A percentile compares a stretch with the other conserved stretches of the same genome.
phyloP scores from a whole-genome alignment of 2,329 filamentous ascomycete genomes.

The Monilinia vaccinii-corymbosi region DNA sequence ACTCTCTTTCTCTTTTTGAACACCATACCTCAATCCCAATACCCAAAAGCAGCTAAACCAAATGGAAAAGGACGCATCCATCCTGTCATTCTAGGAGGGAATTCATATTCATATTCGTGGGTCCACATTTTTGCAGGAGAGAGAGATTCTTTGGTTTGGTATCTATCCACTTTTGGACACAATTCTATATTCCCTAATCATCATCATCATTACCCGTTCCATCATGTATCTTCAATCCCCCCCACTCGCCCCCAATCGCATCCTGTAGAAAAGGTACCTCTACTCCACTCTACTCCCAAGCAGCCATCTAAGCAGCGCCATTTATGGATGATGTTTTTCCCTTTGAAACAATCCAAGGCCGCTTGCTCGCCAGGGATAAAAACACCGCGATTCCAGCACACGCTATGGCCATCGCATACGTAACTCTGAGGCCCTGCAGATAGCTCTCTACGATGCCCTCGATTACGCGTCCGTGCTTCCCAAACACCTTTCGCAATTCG shows the following conservation, averaged over 20 bases:
- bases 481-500: constrained; percentile 44
- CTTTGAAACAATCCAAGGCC: constrained; percentile 28
- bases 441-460: constrained; percentile 50
- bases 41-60: too few species aligned
- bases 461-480: constrained; percentile 34
- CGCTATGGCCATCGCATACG: constrained; percentile 47
- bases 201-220: neutral
- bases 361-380: constrained; percentile 30
- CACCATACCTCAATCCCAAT: too few species aligned
- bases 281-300: too few species aligned
- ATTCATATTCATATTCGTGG: neutral
- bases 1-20: too few species aligned
- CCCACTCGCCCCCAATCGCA: too few species aligned
- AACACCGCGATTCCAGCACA: constrained; percentile 36
- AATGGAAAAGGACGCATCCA: too few species aligned
- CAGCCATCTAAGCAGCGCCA: constrained; percentile 11
- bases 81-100: too few species aligned
- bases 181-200: neutral
- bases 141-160: neutral
- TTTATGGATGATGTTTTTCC: constrained; percentile 19
- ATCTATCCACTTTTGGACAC: neutral
- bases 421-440: constrained; percentile 54
- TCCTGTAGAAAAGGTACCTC: neutral
- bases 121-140: too few species aligned
- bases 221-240: too few species aligned